Base-by-base conservation (phyloP, 306 rosid species). In the Calophaca sinica region DNA sequence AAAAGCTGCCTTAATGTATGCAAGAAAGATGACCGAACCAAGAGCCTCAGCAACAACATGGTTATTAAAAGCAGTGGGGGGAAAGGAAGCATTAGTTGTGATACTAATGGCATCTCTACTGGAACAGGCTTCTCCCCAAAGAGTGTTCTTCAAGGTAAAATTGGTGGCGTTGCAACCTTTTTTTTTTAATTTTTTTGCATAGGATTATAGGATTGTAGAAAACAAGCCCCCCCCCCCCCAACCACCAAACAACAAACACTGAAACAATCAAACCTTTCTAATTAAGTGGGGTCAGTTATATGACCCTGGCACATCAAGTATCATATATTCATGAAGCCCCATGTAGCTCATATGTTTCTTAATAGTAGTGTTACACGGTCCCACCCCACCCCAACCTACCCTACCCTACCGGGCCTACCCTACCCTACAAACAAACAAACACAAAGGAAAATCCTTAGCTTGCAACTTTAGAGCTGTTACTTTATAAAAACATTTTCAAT, bases 61-160 rank as follows among this genome's bases (percentile, higher is more conserved):
- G 33, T 58, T 70, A 32, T 68, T 53, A 73, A 59, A 68, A 77
- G 81, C 52, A 50, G 61, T 73, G 54, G 61, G 70, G 54, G 60
- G 38, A 75, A 72, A 49, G 76, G 79, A 79, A 81, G 72, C 65
- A 67, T 55, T 46, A 31, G 49, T 9, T 64, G 45, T 81, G 76
- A 78, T 61, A 61, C 74, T 45, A 83, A 65, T 55, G 11, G 77
- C 32, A 44, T 78, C 46, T 62, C 89, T 36, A 74, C 65, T 1
- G 84, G 88, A 70, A 73, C 85, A 35, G 91, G 82, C 68, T 85
- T 93, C 86, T 91, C 98, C 42, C 96, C 96, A 1, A 86, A 54
- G 74, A 93, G 96, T 60, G 96, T 91, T 82, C 93, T 91, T 78
- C 93, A 83, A 84, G 96, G 87, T 86, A 82, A 55, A 41, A 50